Conservation (phyloP, 2,329 filamentous ascomycete species). For the Scedosporium aurantiacum region DNA sequence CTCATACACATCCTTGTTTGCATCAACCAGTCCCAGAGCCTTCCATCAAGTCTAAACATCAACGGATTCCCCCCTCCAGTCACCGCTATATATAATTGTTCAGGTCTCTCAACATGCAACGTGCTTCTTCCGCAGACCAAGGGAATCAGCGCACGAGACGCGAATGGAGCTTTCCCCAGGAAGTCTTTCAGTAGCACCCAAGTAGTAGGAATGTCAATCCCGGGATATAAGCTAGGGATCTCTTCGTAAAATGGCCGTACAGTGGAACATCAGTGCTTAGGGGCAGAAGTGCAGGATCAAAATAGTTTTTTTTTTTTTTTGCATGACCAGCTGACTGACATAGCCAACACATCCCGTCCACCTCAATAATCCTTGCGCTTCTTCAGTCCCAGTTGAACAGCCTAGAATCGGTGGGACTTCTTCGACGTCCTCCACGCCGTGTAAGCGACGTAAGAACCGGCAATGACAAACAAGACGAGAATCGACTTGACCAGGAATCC, state of each 20-base stretch:
- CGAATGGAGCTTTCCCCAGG: not conserved
- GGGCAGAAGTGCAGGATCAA: not conserved
- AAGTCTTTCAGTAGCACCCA: not conserved
- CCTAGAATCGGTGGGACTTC: constrained; percentile 46
- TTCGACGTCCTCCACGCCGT: constrained; percentile 63
- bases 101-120: not conserved
- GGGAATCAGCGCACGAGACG: not conserved
- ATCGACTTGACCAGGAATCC: constrained; percentile 72
- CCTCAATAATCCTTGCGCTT: not conserved
- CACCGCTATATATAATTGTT: not conserved
- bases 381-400: constrained; percentile 1
- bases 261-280: not conserved
- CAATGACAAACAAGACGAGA: constrained; percentile 58
- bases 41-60: not conserved
- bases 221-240: not conserved
- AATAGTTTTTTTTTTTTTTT: not conserved
- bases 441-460: constrained; percentile 73
- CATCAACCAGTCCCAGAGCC: not conserved
- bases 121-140: not conserved
- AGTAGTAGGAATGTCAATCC: not conserved
- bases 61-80: not conserved
- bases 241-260: not conserved
- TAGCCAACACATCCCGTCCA: not conserved
- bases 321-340: not conserved
- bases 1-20: not conserved